Evolutionary conservation across 2,329 filamentous ascomycete genomes (phyloP), one percentile per base, ranked within the genome.

Genomic region (Graphium sp.): DNA sequence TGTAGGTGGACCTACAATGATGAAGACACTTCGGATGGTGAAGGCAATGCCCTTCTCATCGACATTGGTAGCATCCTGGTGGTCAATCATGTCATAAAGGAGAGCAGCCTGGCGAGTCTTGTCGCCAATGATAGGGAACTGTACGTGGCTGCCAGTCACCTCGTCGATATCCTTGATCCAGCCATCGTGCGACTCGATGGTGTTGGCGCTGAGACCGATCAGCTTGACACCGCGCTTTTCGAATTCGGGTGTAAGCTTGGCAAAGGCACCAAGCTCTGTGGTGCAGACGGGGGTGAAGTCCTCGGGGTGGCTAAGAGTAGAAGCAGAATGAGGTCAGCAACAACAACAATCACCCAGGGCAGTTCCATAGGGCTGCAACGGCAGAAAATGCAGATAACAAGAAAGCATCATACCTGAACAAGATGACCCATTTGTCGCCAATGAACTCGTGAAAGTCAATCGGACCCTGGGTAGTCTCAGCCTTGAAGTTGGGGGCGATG

Each of bases 281-380:
- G 85, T 94, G 67, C 85, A 94, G 34, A 93, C 85, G 31, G 85
- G 85, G 2, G 85, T 93, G 65, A 81, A 93, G 56, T 93, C 85
- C 53, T 76, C 77, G 4, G 81, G 81, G 59, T 87, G 81, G 18
- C 76, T n/a, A n/a, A n/a, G n/a, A n/a, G n/a, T n/a, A n/a, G n/a
- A n/a, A n/a, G n/a, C n/a, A n/a, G n/a, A n/a, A n/a, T n/a, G n/a
- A n/a, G n/a, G n/a, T n/a, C n/a, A n/a, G n/a, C n/a, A n/a, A n/a
- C n/a, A n/a, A n/a, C n/a, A n/a, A n/a, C n/a, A n/a, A n/a, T n/a
- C n/a, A n/a, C n/a, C n/a, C n/a, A n/a, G n/a, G n/a, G n/a, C n/a
- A n/a, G n/a, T n/a, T n/a, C n/a, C n/a, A n/a, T n/a, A n/a, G n/a
- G n/a, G n/a, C n/a, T n/a, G n/a, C n/a, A n/a, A n/a, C n/a, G n/a